These are phyloP conservation scores for Vigna mungo DNA, from an alignment of 306 rosid genomes.

Conservation along the genomic window DNA sequence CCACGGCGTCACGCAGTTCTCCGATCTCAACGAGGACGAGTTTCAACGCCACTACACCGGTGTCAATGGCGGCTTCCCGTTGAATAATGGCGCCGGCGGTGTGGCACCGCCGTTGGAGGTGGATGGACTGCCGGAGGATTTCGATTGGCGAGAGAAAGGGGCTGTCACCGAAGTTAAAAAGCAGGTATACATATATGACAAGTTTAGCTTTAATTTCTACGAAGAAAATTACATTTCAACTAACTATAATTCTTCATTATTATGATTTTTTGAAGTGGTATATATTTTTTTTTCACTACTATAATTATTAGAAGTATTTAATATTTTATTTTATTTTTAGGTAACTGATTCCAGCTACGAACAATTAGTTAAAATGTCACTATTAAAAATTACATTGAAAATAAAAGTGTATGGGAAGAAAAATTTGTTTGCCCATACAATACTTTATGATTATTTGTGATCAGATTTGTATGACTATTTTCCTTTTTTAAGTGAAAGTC, in stretches of 20 bases:
- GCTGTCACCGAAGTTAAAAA: slow-evolving; percentile 88
- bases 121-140: slow-evolving; percentile 72
- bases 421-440: too few species aligned
- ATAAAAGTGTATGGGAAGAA: too few species aligned
- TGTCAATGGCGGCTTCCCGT: slow-evolving; percentile 41
- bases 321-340: too few species aligned
- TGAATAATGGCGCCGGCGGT: not conserved
- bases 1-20: slow-evolving; percentile 88
- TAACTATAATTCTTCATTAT: too few species aligned
- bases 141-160: slow-evolving; percentile 93
- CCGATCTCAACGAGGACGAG: slow-evolving; percentile 75
- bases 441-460: too few species aligned
- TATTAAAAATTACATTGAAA: too few species aligned
- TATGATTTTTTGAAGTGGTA: not conserved
- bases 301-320: too few species aligned
- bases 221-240: not conserved
- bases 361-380: too few species aligned
- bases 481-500: not conserved
- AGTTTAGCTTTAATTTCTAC: not conserved
- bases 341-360: too few species aligned
- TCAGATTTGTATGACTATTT: not conserved
- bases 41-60: slow-evolving; percentile 70
- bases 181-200: slow-evolving; percentile 54
- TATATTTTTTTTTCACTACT: too few species aligned
- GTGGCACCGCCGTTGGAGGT: slow-evolving; percentile 51